Evolutionary conservation across 139 green algal species (phyloP).

Genomic region (Chlamydomonas urium): DNA sequence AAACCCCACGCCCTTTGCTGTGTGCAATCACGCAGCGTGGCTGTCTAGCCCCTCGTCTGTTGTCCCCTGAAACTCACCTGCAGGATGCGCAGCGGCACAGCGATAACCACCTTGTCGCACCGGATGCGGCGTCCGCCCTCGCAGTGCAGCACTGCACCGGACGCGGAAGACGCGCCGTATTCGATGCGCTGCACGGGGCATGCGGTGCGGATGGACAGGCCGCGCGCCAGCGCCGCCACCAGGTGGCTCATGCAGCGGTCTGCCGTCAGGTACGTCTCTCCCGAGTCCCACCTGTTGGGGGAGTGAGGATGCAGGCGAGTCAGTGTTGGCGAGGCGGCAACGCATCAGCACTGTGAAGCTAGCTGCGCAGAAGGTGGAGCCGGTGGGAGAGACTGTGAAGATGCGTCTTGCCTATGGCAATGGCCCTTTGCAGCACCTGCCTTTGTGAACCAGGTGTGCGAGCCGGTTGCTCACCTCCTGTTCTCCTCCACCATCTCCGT

Average conservation of each 20-base stretch:
- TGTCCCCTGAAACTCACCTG: slow-evolving; percentile 30
- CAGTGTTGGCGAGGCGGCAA: too few species aligned
- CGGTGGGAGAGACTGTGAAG: too few species aligned
- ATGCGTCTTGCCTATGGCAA: too few species aligned
- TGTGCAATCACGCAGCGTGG: too few species aligned
- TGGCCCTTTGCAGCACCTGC: too few species aligned
- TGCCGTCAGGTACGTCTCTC: slow-evolving; percentile 77
- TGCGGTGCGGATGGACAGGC: slow-evolving; percentile 28
- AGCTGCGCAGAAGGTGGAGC: too few species aligned
- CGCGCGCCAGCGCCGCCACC: slow-evolving; percentile 40
- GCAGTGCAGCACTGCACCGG: background rate
- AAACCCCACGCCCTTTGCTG: too few species aligned
- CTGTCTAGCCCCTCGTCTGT: too few species aligned
- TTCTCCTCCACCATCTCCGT: slow-evolving; percentile 76
- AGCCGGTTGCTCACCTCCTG: slow-evolving; percentile 32
- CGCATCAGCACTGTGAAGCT: too few species aligned
- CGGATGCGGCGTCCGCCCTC: slow-evolving; percentile 19
- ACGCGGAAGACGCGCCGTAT: slow-evolving; percentile 20
- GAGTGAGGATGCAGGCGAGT: too few species aligned
- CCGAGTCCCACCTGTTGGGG: slow-evolving; percentile 43
- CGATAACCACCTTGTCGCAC: slow-evolving; percentile 42
- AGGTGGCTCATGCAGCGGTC: slow-evolving; percentile 55
- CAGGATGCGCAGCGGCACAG: slow-evolving; percentile 46
- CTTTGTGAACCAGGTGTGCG: too few species aligned
- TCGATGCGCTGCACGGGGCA: slow-evolving; percentile 45